These are phyloP conservation scores for Trichosporon sp. DNA, from an alignment of 1,284 basidiomycete species.

Conservation along the genomic window DNA sequence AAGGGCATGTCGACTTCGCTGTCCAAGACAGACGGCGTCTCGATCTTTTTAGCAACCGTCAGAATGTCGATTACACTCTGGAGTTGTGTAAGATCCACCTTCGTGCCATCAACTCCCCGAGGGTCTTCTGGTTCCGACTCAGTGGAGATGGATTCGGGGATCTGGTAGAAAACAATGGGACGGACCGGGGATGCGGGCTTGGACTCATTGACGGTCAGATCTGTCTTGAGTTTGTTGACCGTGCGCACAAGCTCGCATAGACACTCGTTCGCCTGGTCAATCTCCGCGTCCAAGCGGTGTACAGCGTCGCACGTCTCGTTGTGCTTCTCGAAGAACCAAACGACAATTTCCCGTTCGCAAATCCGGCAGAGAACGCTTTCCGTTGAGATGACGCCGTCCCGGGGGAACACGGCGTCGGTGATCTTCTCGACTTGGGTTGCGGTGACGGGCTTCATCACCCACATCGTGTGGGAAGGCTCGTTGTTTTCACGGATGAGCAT, in stretches of 20 bases:
- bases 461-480: constrained; percentile 94
- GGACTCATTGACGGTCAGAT: constrained; percentile 58
- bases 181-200: constrained; percentile 75
- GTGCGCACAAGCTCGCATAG: constrained; percentile 82
- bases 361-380: constrained; percentile 95
- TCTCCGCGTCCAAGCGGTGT: constrained; percentile 94
- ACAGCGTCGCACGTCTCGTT: constrained; percentile 98
- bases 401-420: constrained; percentile 64
- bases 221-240: constrained; percentile 70
- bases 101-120: constrained; percentile 75
- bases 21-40: constrained; percentile 85
- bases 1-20: constrained; percentile 88
- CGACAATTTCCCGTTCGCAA: constrained; percentile 93
- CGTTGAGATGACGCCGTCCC: constrained; percentile 72
- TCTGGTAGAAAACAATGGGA: constrained; percentile 70
- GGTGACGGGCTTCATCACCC: constrained; percentile 90
- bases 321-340: constrained; percentile 99
- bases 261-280: constrained; percentile 88
- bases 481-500: constrained; percentile 97
- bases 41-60: constrained; percentile 75
- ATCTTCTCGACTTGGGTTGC: constrained; percentile 50
- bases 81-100: no score
- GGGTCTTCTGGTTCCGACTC: constrained; percentile 33
- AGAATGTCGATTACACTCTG: constrained; percentile 85
- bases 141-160: constrained; percentile 42